Base-by-base conservation (phyloP, 169 alveolate genomes). In the Cryptosporidium ubiquitum region DNA sequence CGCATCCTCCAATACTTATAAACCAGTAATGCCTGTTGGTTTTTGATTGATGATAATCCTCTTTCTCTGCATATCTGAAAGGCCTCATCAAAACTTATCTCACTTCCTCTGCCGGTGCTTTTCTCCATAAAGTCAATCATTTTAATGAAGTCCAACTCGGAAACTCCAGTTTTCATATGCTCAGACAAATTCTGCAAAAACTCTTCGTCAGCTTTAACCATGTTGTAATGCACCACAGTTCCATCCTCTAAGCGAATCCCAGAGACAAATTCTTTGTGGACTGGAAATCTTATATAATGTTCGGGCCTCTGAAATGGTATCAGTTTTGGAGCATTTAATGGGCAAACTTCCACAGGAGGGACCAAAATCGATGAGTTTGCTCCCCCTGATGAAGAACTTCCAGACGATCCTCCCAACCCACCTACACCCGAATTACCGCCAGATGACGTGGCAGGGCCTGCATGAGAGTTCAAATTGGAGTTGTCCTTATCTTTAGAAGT, bases 261-360 rank as follows among this genome's bases (percentile, higher is more conserved):
- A 20, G 93, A 84, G 18, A 94, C 96, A 84, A 93, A 92, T 61
- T 93, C 93, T 73, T 95, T 92, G 68, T 94, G 91, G 69, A 93
- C 95, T 61, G 94, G 94, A 79, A 91, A 95, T 52, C 96, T 91
- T 61, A 95, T 95, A 79, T 95, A 95, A 61, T 92, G 94, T 1
- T 92, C 74, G 37, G 96, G 96, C 42, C 92, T 91, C 35, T 39
- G 60, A 64, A 79, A 79, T 12, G 55, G 49, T 18, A 39, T 60
- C 37, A 66, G 23, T 49, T 64, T 79, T 12, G 71, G 68, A 26
- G 40, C 68, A 26, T 79, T 64, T 18, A 79, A 33, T 23, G 89
- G 89, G 33, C 79, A 79, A 35, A 61, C 60, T n/a, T 79, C 89
- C 23, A 79, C 89, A 9, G 89, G 89, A 60, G 89, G 89, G n/a